phyloP scores from a whole-genome alignment of 768 basidiomycete species.

The Tricholoma matsutake region DNA sequence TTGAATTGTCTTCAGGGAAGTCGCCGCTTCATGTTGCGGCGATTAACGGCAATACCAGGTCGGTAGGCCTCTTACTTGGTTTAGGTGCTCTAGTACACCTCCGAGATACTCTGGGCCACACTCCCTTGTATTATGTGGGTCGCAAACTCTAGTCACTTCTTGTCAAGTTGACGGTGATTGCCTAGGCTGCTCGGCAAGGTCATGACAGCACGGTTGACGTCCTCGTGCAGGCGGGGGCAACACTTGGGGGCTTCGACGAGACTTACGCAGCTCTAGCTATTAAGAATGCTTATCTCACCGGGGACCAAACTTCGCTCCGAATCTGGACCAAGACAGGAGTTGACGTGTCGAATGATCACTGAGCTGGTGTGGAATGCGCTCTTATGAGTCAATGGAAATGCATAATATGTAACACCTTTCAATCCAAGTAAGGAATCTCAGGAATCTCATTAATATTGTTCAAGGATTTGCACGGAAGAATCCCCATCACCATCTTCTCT shows the following conservation, averaged over 20 bases:
- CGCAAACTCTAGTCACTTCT: background rate
- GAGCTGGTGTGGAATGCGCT: background rate
- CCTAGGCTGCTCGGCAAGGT: conserved; percentile 72
- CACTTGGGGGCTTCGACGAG: conserved; percentile 64
- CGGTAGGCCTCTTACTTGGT: conserved; percentile 51
- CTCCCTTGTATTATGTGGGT: conserved; percentile 74
- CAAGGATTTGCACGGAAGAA: conserved; percentile 6
- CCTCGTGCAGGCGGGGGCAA: conserved; percentile 72
- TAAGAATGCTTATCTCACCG: conserved; percentile 30
- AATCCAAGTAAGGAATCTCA: background rate
- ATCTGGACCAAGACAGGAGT: conserved; percentile 60
- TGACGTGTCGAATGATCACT: conserved; percentile 2
- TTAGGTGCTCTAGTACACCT: conserved; percentile 82
- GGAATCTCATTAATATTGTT: background rate
- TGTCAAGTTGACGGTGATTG: conserved; percentile 1
- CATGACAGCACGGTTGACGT: conserved; percentile 57
- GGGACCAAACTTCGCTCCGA: conserved; percentile 41
- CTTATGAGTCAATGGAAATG: background rate
- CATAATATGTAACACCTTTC: background rate
- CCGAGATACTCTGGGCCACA: conserved; percentile 77
- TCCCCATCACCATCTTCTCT: conserved; percentile 8
- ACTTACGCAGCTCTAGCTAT: conserved; percentile 53
- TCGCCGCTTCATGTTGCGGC: conserved; percentile 81
- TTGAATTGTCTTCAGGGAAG: conserved; percentile 67
- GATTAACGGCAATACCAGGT: conserved; percentile 54